Conservation (phyloP, 2,329 filamentous ascomycete genomes). For the Trichophyton rubrum region DNA sequence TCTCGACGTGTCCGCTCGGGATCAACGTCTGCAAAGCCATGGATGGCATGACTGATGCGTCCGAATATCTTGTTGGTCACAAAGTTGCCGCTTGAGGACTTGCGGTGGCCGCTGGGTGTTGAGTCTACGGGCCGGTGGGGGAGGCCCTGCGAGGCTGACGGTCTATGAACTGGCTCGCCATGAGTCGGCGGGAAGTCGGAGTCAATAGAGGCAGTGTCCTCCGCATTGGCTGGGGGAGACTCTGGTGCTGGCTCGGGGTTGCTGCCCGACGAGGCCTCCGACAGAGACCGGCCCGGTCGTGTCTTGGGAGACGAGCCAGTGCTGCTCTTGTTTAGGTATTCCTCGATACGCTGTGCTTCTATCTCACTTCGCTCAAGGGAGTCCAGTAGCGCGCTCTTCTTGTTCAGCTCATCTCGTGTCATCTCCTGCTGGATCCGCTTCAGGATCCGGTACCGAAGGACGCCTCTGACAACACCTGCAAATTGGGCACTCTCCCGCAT, state of each 20-base stretch:
- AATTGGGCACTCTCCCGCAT: slow-evolving; percentile 98
- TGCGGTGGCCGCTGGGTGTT: slow-evolving; percentile 49
- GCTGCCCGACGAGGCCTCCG: slow-evolving; percentile 39
- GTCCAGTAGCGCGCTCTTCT: slow-evolving; percentile 70
- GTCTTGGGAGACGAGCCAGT: slow-evolving; percentile 39
- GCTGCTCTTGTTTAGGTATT: slow-evolving; percentile 64
- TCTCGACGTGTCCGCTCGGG: slow-evolving; percentile 86
- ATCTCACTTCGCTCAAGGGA: slow-evolving; percentile 87
- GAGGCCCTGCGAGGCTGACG: slow-evolving; percentile 64
- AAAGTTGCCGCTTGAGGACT: slow-evolving; percentile 73
- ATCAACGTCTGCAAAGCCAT: slow-evolving; percentile 92
- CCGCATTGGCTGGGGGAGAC: slow-evolving; percentile 50
- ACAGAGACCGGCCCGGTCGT: slow-evolving; percentile 54
- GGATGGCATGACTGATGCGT: slow-evolving; percentile 84
- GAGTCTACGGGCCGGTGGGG: slow-evolving; percentile 31
- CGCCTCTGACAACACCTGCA: slow-evolving; percentile 79
- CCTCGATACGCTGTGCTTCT: slow-evolving; percentile 85
- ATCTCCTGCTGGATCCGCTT: slow-evolving; percentile 97
- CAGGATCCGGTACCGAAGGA: slow-evolving; percentile 76
- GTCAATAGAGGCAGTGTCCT: slow-evolving; percentile 83
- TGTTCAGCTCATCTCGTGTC: slow-evolving; percentile 82
- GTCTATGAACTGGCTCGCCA: slow-evolving; percentile 49
- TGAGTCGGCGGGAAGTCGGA: slow-evolving; percentile 91
- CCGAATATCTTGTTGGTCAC: slow-evolving; percentile 91
- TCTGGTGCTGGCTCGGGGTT: slow-evolving; percentile 31